These are phyloP conservation scores for Penicillium canariense DNA, from an alignment of 495 filamentous ascomycete genomes.

Conservation along the genomic window DNA sequence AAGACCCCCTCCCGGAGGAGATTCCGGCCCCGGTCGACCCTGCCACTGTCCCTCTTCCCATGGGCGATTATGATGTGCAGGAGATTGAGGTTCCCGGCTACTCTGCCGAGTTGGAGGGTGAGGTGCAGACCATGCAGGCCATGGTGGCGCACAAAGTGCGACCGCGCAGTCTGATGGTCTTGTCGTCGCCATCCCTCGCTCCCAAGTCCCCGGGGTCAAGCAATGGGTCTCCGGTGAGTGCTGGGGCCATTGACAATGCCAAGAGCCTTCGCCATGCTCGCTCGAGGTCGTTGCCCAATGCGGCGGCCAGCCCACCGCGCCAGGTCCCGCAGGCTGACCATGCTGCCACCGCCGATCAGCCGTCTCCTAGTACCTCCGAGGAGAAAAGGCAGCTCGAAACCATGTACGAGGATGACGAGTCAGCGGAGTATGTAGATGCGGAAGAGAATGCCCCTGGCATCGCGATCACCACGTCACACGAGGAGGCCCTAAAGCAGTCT, in stretches of 20 bases:
- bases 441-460: slow-evolving; percentile 22
- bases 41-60: slow-evolving; percentile 59
- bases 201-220: slow-evolving; percentile 36
- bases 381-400: slow-evolving; percentile 40
- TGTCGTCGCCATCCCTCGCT: slow-evolving; percentile 36
- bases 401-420: slow-evolving; percentile 45
- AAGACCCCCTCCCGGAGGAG: slow-evolving; percentile 17
- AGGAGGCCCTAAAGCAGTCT: slow-evolving; percentile 8
- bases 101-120: slow-evolving; percentile 55
- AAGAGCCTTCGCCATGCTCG: slow-evolving; percentile 43
- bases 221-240: slow-evolving; percentile 30
- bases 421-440: slow-evolving; percentile 28
- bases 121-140: slow-evolving; percentile 51
- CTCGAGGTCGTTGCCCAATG: slow-evolving; percentile 53
- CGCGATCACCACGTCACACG: slow-evolving; percentile 22
- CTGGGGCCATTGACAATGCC: slow-evolving; percentile 21
- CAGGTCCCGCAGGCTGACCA: slow-evolving; percentile 15
- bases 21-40: slow-evolving; percentile 41
- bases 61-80: slow-evolving; percentile 64
- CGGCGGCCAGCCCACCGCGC: slow-evolving; percentile 23
- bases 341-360: slow-evolving; percentile 12
- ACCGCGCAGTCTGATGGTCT: slow-evolving; percentile 62
- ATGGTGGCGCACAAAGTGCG: slow-evolving; percentile 50
- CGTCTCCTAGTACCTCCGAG: slow-evolving; percentile 33
- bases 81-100: slow-evolving; percentile 73